These are phyloP conservation scores for Yarrowia yakushimensis DNA, from an alignment of 805 yeast genomes.

Conservation along the genomic window DNA sequence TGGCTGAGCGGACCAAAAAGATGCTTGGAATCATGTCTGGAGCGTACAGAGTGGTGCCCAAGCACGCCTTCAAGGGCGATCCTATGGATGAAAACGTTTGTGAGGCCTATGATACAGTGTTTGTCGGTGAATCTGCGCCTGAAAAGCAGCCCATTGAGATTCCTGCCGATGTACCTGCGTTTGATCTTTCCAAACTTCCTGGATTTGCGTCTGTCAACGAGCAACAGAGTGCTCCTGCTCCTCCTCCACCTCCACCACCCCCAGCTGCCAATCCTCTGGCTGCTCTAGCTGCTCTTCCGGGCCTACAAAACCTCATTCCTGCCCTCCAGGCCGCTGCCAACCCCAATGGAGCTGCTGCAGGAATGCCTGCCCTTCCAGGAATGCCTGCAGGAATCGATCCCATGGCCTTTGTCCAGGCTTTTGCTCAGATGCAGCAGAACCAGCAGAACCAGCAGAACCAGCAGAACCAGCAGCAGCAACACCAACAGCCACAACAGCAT, in stretches of 20 bases:
- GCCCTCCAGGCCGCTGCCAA: neutral
- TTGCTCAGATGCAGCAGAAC: conserved; percentile 8
- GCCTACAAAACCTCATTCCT: neutral
- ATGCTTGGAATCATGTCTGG: conserved; percentile 22
- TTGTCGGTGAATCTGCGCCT: neutral
- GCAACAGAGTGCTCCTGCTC: neutral
- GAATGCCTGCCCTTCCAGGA: neutral
- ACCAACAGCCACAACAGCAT: neutral
- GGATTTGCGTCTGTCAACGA: neutral
- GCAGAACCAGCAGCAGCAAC: neutral
- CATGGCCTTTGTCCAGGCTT: conserved; percentile 15
- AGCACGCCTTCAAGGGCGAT: conserved; percentile 4
- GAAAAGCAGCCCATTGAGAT: neutral
- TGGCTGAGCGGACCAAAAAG: conserved; percentile 13
- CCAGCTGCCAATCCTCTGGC: conserved; percentile 9
- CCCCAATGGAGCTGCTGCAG: neutral
- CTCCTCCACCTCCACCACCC: conserved; percentile 4
- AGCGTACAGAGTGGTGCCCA: conserved; percentile 14
- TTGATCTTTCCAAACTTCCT: conserved; percentile 13
- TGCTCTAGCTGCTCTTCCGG: conserved; percentile 9
- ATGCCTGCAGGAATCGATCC: conserved; percentile 7
- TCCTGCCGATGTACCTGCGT: neutral
- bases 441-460: neutral
- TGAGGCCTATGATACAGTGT: conserved; percentile 18
- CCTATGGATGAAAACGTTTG: neutral